These are phyloP conservation scores for Annulohypoxylon bovei DNA, from an alignment of 495 filamentous ascomycete genomes.

Conservation along the genomic window DNA sequence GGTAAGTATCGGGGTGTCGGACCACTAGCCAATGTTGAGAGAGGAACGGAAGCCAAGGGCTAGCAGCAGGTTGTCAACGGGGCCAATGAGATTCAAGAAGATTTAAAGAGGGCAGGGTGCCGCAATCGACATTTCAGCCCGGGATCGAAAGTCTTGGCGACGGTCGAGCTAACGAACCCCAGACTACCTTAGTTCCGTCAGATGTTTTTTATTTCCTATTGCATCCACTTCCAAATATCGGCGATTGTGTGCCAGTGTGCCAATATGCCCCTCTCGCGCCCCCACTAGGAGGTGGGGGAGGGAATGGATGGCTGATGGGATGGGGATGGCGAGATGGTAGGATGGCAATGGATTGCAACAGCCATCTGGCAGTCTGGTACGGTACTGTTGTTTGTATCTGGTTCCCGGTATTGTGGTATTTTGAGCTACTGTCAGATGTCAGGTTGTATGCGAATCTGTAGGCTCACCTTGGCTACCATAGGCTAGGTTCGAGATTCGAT, in stretches of 20 bases:
- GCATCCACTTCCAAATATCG: slow-evolving; percentile 31
- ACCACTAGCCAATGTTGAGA: slow-evolving; percentile 35
- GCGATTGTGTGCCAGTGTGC: slow-evolving; percentile 13
- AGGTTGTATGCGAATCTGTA: slow-evolving; percentile 6
- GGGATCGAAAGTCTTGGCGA: slow-evolving; percentile 46
- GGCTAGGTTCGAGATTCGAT: slow-evolving; percentile 34
- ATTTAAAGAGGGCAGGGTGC: slow-evolving; percentile 34
- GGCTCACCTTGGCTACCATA: slow-evolving; percentile 17
- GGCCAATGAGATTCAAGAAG: slow-evolving; percentile 36
- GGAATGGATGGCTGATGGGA: neutral
- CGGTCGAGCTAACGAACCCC: slow-evolving; percentile 36
- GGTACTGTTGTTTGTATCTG: neutral
- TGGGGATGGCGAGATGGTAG: too few species aligned
- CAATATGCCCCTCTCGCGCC: slow-evolving; percentile 10
- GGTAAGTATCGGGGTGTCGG: slow-evolving; percentile 36
- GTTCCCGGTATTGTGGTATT: slow-evolving; percentile 39
- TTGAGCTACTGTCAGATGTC: slow-evolving; percentile 29
- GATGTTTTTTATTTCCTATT: slow-evolving; percentile 33
- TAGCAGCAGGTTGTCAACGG: slow-evolving; percentile 30
- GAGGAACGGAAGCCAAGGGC: slow-evolving; percentile 37
- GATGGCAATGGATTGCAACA: too few species aligned
- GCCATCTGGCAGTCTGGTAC: too few species aligned
- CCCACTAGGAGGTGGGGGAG: slow-evolving; percentile 15
- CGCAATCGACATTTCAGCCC: slow-evolving; percentile 48
- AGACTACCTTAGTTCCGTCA: slow-evolving; percentile 34